Conservation (phyloP, 2,329 filamentous ascomycete genomes). For the Trichothecium roseum region DNA sequence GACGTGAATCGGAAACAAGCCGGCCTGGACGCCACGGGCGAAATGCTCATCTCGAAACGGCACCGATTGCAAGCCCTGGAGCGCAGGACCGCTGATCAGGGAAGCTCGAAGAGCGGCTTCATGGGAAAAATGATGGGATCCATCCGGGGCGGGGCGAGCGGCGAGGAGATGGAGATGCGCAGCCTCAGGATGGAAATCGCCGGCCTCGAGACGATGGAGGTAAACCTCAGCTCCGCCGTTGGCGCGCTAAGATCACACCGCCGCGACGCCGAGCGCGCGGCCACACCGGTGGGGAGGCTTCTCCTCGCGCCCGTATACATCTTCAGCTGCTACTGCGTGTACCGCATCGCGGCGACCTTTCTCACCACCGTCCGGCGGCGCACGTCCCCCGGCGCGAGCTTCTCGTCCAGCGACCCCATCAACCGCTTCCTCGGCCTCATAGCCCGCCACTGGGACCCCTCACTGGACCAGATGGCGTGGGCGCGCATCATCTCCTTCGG, state of each 20-base stretch:
- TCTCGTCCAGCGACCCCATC: conserved; percentile 69
- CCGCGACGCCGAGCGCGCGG: conserved; percentile 53
- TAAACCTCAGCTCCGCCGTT: conserved; percentile 56
- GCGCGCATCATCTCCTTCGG: conserved; percentile 77
- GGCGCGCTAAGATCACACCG: conserved; percentile 52
- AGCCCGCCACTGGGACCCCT: conserved; percentile 74
- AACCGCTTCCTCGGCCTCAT: conserved; percentile 73
- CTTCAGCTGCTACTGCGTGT: conserved; percentile 77
- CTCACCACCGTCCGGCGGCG: conserved; percentile 55
- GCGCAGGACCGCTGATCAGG: conserved; percentile 35
- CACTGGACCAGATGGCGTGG: conserved; percentile 74
- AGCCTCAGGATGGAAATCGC: conserved; percentile 63
- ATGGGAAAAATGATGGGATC: conserved; percentile 65
- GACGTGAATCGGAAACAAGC: conserved; percentile 70
- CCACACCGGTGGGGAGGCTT: conserved; percentile 55
- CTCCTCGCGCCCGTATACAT: conserved; percentile 51
- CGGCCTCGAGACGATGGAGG: conserved; percentile 71
- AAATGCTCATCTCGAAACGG: conserved; percentile 68
- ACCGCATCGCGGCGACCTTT: conserved; percentile 65
- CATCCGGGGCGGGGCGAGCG: conserved; percentile 53
- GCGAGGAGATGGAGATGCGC: conserved; percentile 49
- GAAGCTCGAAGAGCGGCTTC: conserved; percentile 37
- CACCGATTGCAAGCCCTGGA: conserved; percentile 62
- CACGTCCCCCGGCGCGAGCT: conserved; percentile 23
- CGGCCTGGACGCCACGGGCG: conserved; percentile 66